Percentiles rank a stretch among this genome's conserved stretches.
Conservation (phyloP, 306 rosid genomes). For the Ceratonia siliqua region DNA sequence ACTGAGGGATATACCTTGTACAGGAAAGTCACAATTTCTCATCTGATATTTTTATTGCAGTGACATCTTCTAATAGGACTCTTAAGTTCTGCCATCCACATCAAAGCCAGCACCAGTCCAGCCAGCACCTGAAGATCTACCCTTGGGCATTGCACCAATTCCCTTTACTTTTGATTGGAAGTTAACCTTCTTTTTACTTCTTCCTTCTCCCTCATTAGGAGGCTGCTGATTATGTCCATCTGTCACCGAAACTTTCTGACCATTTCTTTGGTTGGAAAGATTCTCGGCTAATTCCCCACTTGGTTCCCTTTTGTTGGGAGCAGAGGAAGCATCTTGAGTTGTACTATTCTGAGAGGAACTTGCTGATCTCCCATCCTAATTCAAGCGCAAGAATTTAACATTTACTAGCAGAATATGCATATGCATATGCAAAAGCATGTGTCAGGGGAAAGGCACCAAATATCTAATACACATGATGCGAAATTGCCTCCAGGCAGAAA, state of each 20-base stretch:
- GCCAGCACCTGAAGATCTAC: conserved; percentile 71
- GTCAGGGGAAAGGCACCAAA: background rate
- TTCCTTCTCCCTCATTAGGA: conserved; percentile 65
- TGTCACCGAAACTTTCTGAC: conserved; percentile 41
- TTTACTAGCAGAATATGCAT: background rate
- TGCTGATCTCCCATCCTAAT: conserved; percentile 59
- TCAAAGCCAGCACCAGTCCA: conserved; percentile 97
- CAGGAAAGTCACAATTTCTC: conserved; percentile 19
- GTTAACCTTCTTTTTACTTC: conserved; percentile 69
- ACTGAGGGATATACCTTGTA: conserved; percentile 35
- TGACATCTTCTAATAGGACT: conserved; percentile 18
- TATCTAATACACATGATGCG: background rate
- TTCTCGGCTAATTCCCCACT: conserved; percentile 39
- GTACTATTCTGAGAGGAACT: conserved; percentile 44
- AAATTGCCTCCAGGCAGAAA: background rate
- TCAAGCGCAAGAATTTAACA: conserved; percentile 30
- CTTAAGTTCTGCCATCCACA: conserved; percentile 66
- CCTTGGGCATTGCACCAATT: conserved; percentile 77
- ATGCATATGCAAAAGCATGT: background rate
- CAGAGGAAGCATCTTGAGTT: conserved; percentile 47
- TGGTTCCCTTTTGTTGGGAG: conserved; percentile 47
- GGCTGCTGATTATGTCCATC: conserved; percentile 52
- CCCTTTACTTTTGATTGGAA: conserved; percentile 81
- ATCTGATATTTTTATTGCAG: conserved; percentile 26
- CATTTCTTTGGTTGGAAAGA: conserved; percentile 46